phyloP scores from a whole-genome alignment of 176 grass and related monocot species.

The Raddia distichophylla region DNA sequence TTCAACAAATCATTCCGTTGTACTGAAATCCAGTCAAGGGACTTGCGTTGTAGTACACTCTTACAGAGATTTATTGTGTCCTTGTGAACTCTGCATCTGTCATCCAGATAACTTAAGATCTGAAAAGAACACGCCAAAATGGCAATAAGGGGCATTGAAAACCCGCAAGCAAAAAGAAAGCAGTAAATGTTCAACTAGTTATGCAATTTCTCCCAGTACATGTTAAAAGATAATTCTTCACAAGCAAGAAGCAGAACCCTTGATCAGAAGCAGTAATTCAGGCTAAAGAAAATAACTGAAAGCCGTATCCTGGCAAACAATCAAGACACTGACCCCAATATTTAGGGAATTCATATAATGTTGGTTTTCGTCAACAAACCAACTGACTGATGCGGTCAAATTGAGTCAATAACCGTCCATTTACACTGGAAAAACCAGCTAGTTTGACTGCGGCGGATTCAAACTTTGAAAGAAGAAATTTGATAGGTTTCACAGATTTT shows the following conservation, averaged over 20 bases:
- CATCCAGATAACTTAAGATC: conserved; percentile 76
- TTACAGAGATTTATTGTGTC: conserved; percentile 74
- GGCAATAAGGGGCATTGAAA: background rate
- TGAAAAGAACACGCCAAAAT: conserved; percentile 36
- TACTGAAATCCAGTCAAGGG: conserved; percentile 57
- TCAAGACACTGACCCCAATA: background rate
- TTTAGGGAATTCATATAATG: too few species aligned
- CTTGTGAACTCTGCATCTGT: conserved; percentile 79
- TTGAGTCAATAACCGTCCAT: too few species aligned
- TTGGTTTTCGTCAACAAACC: too few species aligned
- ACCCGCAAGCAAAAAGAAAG: background rate
- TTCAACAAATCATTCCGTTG: conserved; percentile 63
- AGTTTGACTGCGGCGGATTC: too few species aligned
- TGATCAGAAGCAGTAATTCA: background rate
- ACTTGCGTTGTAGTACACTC: conserved; percentile 52
- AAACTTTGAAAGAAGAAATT: too few species aligned
- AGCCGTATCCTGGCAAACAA: background rate
- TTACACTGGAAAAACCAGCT: too few species aligned
- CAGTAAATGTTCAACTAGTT: background rate
- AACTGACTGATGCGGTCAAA: too few species aligned
- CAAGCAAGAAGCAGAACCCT: background rate
- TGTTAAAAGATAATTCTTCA: background rate
- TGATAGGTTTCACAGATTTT: too few species aligned
- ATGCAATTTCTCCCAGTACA: background rate
- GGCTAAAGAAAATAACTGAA: conserved; percentile 1